Evolutionary conservation across 768 basidiomycete species (phyloP), one percentile per base, ranked within the genome.

Genomic region (Termitomyces heimii): DNA sequence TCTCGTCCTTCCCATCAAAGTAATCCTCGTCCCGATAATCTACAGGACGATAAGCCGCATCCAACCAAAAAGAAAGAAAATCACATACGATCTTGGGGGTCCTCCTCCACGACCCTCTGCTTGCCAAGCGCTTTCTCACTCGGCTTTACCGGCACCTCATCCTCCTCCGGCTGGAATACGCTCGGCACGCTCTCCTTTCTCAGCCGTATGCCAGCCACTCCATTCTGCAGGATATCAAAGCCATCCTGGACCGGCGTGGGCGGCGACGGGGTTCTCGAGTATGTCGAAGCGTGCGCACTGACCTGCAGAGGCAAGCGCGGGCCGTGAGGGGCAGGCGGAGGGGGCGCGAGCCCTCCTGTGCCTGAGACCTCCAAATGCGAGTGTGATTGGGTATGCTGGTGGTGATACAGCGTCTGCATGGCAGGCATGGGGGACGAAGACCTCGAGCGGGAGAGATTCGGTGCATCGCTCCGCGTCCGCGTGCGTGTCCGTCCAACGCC

Each of bases 81-180:
- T n/a, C n/a, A 76, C 82, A 56, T 62, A 82, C 82, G 72, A 35
- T 82, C 81, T 28, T 69, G 58, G 9, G 75, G 75, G 49, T 83
- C 81, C 37, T 71, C 68, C 43, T 82, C 82, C 9, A 84, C 70
- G 16, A 86, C 82, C 63, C 76, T 80, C 62, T 90, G 80, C 74
- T 96, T 97, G 18, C 94, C 94, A 2, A 94, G 78, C 4, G 94
- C 92, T 68, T 95, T 97, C 35, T 82, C 88, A 67, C 91, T 94
- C 0, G 90, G 94, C 61, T 79, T 77, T 12, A 77, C 64, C n/a
- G 80, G 82, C 14, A 73, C 72, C 16, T 77, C 75, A 4, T 67
- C 68, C 22, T 26, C 12, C 6, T 34, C 31, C 20, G n/a, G 16
- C 1, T 8, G 26, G 40, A 40, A 39, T 24, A 51, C 48, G 51